Evolutionary conservation across 2,329 filamentous ascomycete genomes (phyloP), one percentile per base, ranked within the genome.

Genomic region (Phialemonium atrogriseum): DNA sequence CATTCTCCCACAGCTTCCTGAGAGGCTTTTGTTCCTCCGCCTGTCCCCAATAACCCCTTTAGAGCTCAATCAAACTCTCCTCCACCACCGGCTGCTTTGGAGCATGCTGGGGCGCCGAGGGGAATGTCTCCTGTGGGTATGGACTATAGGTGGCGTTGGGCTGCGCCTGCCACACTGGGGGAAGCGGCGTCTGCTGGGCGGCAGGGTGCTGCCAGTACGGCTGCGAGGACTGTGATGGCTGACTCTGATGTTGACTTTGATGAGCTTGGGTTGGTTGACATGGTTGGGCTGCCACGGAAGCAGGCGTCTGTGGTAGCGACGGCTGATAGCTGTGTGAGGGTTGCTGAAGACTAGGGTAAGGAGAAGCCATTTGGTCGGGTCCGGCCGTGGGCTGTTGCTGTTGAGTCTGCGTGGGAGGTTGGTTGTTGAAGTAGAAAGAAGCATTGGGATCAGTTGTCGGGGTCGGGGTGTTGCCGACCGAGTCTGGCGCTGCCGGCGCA

Each of bases 21-120:
- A n/a, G n/a, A n/a, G n/a, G n/a, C n/a, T n/a, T n/a, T n/a, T n/a
- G n/a, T n/a, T n/a, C n/a, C n/a, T n/a, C n/a, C n/a, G n/a, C n/a
- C n/a, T n/a, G n/a, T n/a, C n/a, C n/a, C n/a, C n/a, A n/a, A n/a
- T n/a, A n/a, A n/a, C n/a, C n/a, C n/a, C n/a, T 7, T 42, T 29
- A 88, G 39, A 89, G 65, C 55, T 91, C 84, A 56, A 91, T 91
- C 48, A 91, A 58, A 36, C 77, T 81, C 56, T 89, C 84, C 56
- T 89, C 84, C 27, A 81, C 68, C 1, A 62, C 68, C 10, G 70
- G 71, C 46, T 66, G 64, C 51, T 55, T 66, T 32, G 72, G 75
- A 17, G 73, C 67, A 51, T 80, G 73, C 37, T 78, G 72, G 11
- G 77, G 77, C 17, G 73, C 75, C 3, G 71, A 64, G 2, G 82